Percentiles rank a stretch among this genome's conserved stretches.
Evolutionary conservation across 2,329 filamentous ascomycete species (phyloP).

Genomic region (Trichophyton rubrum): DNA sequence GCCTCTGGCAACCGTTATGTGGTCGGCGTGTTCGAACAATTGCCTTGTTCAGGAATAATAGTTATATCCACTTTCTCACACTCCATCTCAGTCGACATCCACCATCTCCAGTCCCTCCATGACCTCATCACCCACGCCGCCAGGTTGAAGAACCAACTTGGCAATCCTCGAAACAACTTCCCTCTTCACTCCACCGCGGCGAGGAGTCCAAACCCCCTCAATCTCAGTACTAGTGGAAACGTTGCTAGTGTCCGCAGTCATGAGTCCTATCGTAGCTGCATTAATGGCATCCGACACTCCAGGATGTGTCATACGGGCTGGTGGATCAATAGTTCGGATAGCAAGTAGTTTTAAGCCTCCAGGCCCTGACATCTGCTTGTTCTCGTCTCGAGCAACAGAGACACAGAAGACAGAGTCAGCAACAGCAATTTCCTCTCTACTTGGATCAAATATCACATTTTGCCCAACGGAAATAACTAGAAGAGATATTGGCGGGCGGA

Average conservation of each 20-base stretch:
- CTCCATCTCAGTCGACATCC: slow-evolving; percentile 45
- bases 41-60: neutral
- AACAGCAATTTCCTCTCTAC: slow-evolving; percentile 80
- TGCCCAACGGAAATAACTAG: slow-evolving; percentile 75
- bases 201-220: slow-evolving; percentile 73
- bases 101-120: slow-evolving; percentile 61
- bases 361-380: slow-evolving; percentile 26
- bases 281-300: slow-evolving; percentile 55
- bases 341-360: slow-evolving; percentile 47
- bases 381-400: slow-evolving; percentile 48
- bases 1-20: too few relatives aligned
- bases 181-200: slow-evolving; percentile 70
- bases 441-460: slow-evolving; percentile 90
- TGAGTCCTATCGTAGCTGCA: slow-evolving; percentile 37
- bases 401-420: slow-evolving; percentile 81
- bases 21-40: neutral
- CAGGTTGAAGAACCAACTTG: slow-evolving; percentile 59
- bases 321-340: slow-evolving; percentile 61
- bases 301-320: slow-evolving; percentile 58
- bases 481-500: slow-evolving; percentile 72
- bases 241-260: slow-evolving; percentile 21
- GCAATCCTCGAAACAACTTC: slow-evolving; percentile 61
- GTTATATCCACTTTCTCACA: neutral
- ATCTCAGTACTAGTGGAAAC: slow-evolving; percentile 36
- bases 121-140: slow-evolving; percentile 76